Percentiles rank a stretch among this genome's conserved stretches.
These are phyloP conservation scores for Hypoxylon sp. DNA, from an alignment of 2,329 filamentous ascomycete species.

Conservation along the genomic window DNA sequence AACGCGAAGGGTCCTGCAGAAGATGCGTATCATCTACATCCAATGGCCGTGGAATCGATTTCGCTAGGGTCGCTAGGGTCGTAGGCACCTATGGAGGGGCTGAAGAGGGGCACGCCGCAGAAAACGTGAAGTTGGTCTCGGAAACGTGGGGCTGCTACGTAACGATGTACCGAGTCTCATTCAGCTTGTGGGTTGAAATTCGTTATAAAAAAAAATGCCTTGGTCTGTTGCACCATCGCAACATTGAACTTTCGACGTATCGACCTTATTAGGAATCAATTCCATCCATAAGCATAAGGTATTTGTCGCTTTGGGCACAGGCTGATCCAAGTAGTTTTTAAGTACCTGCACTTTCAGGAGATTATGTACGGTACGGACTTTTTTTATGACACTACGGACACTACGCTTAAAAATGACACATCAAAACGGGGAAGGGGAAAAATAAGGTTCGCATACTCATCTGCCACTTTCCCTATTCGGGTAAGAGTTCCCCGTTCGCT, in stretches of 20 bases:
- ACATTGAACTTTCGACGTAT: not conserved
- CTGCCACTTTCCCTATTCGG: constrained; percentile 10
- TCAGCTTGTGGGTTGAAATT: not conserved
- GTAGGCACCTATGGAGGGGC: constrained; percentile 30
- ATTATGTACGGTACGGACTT: constrained; percentile 1
- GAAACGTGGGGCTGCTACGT: constrained; percentile 38
- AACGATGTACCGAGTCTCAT: constrained; percentile 8
- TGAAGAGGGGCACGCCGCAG: constrained; percentile 32
- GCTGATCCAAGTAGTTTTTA: not conserved
- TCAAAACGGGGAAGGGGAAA: not conserved
- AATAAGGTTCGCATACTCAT: not conserved
- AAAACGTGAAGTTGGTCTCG: constrained; percentile 31
- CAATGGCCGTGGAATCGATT: constrained; percentile 30
- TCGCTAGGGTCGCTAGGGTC: constrained; percentile 11
- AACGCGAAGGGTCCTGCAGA: constrained; percentile 42
- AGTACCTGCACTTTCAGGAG: not conserved
- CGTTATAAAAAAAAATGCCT: not conserved
- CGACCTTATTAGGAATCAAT: not conserved
- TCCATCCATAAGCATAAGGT: not conserved
- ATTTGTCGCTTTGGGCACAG: constrained; percentile 9
- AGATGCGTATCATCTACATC: constrained; percentile 41
- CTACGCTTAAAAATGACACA: constrained; percentile 7
- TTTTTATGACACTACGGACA: not conserved
- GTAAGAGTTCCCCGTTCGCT: constrained; percentile 6
- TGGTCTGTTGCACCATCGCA: constrained; percentile 1